Evolutionary conservation across 192 early-diverging fungal genomes (phyloP).

Genomic region (Funneliformis mosseae): DNA sequence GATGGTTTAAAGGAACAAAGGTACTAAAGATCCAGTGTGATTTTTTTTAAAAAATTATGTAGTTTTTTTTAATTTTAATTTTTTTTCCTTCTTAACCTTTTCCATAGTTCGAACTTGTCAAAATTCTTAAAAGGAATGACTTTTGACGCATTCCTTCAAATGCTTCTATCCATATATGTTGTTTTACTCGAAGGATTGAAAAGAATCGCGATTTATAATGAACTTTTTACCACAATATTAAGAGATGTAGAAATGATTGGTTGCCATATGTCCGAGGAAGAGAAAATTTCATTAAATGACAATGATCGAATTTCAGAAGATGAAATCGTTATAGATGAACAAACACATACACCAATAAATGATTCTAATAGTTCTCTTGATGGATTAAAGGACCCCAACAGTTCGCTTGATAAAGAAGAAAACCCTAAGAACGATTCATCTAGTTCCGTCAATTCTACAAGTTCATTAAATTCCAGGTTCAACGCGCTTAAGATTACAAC

Average conservation of each 20-base stretch:
- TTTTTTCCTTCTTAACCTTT: too few species aligned
- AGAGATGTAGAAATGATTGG: constrained; percentile 58
- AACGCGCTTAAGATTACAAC: constrained; percentile 18
- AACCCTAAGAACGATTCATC: not conserved
- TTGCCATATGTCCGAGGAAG: constrained; percentile 33
- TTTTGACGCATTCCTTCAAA: constrained; percentile 80
- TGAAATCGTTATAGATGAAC: constrained; percentile 15
- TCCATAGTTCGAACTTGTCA: constrained; percentile 57
- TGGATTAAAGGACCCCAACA: not conserved
- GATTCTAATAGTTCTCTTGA: constrained; percentile 18
- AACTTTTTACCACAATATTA: constrained; percentile 65
- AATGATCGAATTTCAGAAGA: not conserved
- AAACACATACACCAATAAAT: not conserved
- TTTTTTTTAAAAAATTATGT: not conserved
- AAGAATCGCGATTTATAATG: constrained; percentile 71
- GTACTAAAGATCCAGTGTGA: not conserved
- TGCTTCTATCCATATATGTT: constrained; percentile 76
- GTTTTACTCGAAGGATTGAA: constrained; percentile 75
- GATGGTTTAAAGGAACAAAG: not conserved
- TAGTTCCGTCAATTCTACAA: not conserved
- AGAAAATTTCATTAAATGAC: constrained; percentile 33
- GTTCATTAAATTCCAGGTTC: constrained; percentile 1
- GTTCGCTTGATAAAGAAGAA: constrained; percentile 5
- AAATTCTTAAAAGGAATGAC: constrained; percentile 77
- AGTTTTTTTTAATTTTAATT: constrained; percentile 7